Percentiles rank a stretch among this genome's conserved stretches.
These are phyloP conservation scores for Trematosphaeria pertusa DNA, from an alignment of 2,329 filamentous ascomycete genomes.

Conservation along the genomic window DNA sequence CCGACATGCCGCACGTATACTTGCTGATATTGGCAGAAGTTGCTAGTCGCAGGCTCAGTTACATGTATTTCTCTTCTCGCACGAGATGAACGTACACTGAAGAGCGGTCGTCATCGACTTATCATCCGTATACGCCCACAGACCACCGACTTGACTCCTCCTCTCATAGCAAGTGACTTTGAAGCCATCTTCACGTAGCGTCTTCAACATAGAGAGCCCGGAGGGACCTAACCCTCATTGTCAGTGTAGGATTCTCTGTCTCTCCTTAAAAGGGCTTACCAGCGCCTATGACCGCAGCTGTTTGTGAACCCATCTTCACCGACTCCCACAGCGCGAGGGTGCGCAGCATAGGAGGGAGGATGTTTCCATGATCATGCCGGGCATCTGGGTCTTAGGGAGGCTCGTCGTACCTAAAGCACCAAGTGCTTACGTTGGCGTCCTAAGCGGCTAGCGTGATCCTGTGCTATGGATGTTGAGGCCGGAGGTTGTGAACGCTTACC, in stretches of 20 bases:
- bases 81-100: constrained; percentile 41
- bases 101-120: constrained; percentile 18
- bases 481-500: no score
- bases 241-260: not conserved
- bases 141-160: constrained; percentile 50
- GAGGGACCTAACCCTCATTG: constrained; percentile 14
- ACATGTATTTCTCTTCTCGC: not conserved
- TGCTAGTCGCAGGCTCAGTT: constrained; percentile 2
- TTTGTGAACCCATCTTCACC: constrained; percentile 13
- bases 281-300: constrained; percentile 17
- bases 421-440: no score
- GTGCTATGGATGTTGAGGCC: no score
- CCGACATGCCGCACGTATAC: constrained; percentile 50
- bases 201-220: constrained; percentile 41
- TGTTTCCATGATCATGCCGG: no score
- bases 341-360: no score
- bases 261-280: constrained; percentile 3
- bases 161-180: constrained; percentile 51
- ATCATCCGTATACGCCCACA: constrained; percentile 54
- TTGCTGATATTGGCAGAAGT: constrained; percentile 37
- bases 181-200: constrained; percentile 54
- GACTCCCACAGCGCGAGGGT: not conserved
- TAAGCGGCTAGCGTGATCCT: no score
- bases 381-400: no score
- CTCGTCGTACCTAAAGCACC: no score